Base-by-base conservation (phyloP, 148 eudicot species). In the Pouteria glomerata region DNA sequence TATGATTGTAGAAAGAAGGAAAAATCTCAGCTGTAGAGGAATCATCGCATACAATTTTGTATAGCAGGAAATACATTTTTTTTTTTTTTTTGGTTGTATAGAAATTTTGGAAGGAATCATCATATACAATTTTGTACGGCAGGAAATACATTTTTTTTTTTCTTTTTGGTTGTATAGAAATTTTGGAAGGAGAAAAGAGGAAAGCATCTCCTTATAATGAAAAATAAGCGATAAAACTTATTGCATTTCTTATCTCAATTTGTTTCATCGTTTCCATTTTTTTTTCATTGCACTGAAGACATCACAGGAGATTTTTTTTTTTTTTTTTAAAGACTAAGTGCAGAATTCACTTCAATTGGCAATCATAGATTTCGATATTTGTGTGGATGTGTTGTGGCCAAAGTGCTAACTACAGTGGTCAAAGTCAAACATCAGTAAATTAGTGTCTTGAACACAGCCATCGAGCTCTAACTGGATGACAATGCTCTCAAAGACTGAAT, bases 401-500 rank as follows among this genome's bases (percentile, higher is more conserved):
- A n/a, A n/a, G n/a, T n/a, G n/a, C n/a, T n/a, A n/a, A 31, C 57
- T 31, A 48, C 29, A 67, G n/a, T n/a, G n/a, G 6, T 26, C 42
- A 33, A 67, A 15, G 14, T 67, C 44, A 67, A 67, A 67, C 53
- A 33, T 67, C 53, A 19, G 10, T 67, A 48, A 21, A 16, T 50
- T 34, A 29, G 58, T 66, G 57, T 66, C 70, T 30, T 12, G 6
- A 47, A 50, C 24, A 67, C 24, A 50, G 31, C 42, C 27, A 50
- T 4, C 41, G 31, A 18, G 15, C 27, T 67, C 26, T 52, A 31
- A 30, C 41, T 67, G 70, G 44, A 30, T n/a, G 8, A 30, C 27
- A 30, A 67, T 67, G 14, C 15, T 50, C 48, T 67, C 58, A 41
- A 67, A 67, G 21, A 33, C 31, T 52, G 34, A 55, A 50, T 67